A percentile compares a stretch with the other conserved stretches of the same genome.
Conservation (phyloP, 441 rosid genomes). For the Biscutella laevigata region DNA sequence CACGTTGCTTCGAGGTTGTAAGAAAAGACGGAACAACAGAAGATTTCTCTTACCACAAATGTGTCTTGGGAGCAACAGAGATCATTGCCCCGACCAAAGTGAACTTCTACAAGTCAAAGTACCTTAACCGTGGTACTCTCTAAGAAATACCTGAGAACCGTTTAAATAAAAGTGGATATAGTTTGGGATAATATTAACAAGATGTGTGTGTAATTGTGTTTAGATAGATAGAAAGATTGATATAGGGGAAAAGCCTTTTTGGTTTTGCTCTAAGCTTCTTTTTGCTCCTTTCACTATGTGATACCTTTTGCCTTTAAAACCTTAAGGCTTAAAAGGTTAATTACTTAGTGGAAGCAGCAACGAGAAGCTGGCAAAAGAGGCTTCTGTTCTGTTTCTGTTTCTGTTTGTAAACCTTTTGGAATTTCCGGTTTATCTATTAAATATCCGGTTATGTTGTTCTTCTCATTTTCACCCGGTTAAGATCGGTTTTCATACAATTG, state of each 20-base stretch:
- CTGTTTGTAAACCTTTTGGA: slow-evolving; percentile 1
- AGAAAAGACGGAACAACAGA: slow-evolving; percentile 62
- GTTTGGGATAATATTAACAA: neutral
- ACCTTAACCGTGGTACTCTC: neutral
- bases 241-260: slow-evolving; percentile 21
- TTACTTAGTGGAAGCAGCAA: slow-evolving; percentile 91
- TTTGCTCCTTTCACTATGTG: slow-evolving; percentile 83
- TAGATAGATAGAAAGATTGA: slow-evolving; percentile 18
- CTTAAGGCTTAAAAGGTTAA: slow-evolving; percentile 34
- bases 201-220: neutral
- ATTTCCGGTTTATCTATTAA: slow-evolving; percentile 10
- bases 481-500: neutral
- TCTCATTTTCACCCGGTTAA: neutral
- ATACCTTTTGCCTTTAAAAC: slow-evolving; percentile 39
- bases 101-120: slow-evolving; percentile 34
- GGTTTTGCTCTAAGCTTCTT: slow-evolving; percentile 53
- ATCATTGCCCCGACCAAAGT: slow-evolving; percentile 58
- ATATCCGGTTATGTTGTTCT: slow-evolving; percentile 9
- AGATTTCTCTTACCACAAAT: slow-evolving; percentile 85
- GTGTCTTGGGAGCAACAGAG: slow-evolving; percentile 63
- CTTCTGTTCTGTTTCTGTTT: slow-evolving; percentile 26
- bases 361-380: slow-evolving; percentile 69
- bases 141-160: neutral
- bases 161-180: neutral
- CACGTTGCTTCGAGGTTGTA: slow-evolving; percentile 66